Evolutionary conservation across 768 basidiomycete species (phyloP).

Genomic region (Leccinum uliginosum): DNA sequence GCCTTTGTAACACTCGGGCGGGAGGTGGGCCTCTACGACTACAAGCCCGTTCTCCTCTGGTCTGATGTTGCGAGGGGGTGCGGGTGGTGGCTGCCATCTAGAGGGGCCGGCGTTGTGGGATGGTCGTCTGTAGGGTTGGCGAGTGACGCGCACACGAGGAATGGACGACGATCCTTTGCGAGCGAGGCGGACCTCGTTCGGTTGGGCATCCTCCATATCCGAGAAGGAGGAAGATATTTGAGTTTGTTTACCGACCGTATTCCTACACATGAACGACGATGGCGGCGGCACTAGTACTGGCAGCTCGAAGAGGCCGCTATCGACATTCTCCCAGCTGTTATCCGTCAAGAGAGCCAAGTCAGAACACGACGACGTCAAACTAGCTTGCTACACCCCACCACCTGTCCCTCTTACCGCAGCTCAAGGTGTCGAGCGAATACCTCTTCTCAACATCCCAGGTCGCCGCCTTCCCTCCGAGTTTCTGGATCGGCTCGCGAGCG

Average conservation of each 20-base stretch:
- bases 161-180: conserved; percentile 30
- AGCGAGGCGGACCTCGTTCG: conserved; percentile 34
- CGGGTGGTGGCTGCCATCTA: background rate
- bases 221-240: conserved; percentile 7
- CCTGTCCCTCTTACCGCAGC: conserved; percentile 20
- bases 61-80: background rate
- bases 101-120: background rate
- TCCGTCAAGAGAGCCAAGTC: conserved; percentile 20
- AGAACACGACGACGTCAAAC: conserved; percentile 9
- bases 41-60: conserved; percentile 1
- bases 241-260: conserved; percentile 20
- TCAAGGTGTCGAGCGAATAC: conserved; percentile 29
- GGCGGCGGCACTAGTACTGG: background rate
- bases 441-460: conserved; percentile 1
- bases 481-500: conserved; percentile 12
- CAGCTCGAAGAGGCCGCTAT: conserved; percentile 12
- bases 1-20: conserved; percentile 12
- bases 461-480: conserved; percentile 8
- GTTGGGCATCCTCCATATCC: conserved; percentile 35
- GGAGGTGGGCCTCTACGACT: conserved; percentile 5
- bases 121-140: background rate
- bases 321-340: conserved; percentile 3
- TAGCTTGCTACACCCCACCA: background rate
- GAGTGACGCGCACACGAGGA: conserved; percentile 23
- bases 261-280: conserved; percentile 14